Evolutionary conservation across 441 rosid species (phyloP).

Genomic region (Populus hybrid): DNA sequence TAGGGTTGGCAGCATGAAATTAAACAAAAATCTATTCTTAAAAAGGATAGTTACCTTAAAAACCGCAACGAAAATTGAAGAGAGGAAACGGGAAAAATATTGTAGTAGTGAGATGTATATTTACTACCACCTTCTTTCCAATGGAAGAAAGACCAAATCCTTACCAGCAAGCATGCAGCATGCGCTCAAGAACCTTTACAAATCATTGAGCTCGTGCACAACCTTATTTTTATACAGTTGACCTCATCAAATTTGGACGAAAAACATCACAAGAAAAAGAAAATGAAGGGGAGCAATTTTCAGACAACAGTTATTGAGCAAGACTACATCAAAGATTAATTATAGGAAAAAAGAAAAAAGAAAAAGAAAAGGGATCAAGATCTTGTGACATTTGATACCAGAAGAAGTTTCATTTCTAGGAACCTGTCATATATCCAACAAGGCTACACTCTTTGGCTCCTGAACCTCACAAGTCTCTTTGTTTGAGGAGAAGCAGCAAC

Average conservation of each 20-base stretch:
- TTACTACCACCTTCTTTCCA: too few relatives aligned
- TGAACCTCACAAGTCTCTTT: slow-evolving; percentile 51
- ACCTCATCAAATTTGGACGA: background rate
- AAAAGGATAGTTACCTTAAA: too few relatives aligned
- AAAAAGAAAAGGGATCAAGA: background rate
- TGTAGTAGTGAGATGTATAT: too few relatives aligned
- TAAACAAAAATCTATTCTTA: background rate
- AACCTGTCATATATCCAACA: slow-evolving; percentile 39
- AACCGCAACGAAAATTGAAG: too few relatives aligned
- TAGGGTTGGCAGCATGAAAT: background rate
- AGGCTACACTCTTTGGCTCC: slow-evolving; percentile 68
- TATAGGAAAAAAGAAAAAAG: too few relatives aligned
- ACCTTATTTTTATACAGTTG: background rate
- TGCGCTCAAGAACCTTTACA: background rate
- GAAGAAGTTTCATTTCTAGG: slow-evolving; percentile 13
- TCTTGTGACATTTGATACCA: background rate
- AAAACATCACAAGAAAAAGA: background rate
- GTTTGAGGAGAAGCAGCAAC: slow-evolving; percentile 13
- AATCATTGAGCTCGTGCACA: background rate
- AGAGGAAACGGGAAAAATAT: too few relatives aligned
- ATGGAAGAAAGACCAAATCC: too few relatives aligned
- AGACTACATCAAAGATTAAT: too few relatives aligned
- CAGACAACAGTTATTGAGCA: too few relatives aligned
- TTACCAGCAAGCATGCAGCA: background rate
- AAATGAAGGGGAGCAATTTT: background rate